Base-by-base conservation (phyloP, 805 yeast genomes). In the Suhomyces canberraensis region DNA sequence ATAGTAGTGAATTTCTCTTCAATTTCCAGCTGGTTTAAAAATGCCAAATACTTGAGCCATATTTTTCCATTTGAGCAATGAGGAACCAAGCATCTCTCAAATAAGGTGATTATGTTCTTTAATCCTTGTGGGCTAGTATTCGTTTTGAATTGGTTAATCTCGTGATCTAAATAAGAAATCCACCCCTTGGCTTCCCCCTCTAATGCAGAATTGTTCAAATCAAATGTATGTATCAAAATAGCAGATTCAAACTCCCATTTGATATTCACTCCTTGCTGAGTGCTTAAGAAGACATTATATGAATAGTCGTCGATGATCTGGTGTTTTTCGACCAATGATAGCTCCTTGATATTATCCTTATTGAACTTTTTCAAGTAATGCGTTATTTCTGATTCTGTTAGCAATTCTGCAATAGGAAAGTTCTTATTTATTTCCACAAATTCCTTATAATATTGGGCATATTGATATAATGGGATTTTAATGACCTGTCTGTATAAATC, bases 401-500 rank as follows among this genome's bases (percentile, higher is more conserved):
- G 18, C 4, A 69, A 44, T n/a, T 60, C 58, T 2, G 48, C 40
- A 2, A 71, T 38, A 5, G 47, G 49, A 52, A 62, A 61, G 20
- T 58, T 51, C 33, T 66, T 61, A 42, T 54, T 51, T 42, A 66
- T 44, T 44, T 66, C 65, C 41, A 64, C 49, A 51, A 78, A 59
- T 51, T 69, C 53, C 64, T 66, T 79, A 50, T 76, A 84, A 56
- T 82, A 91, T 45, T 75, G 78, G 0, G 96, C 82, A 56, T 88
- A 90, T 50, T 89, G 95, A 58, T 91, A 91, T 30, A 91, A 60
- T 0, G 98, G 98, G 2, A 85, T 65, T 27, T 54, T 52, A 26
- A 78, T 57, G 31, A 80, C 59, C 40, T 64, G 61, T 19, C 71
- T 48, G 39, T 81, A 70, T 1, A 78, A 49, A 3, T 58, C 55